phyloP scores from a whole-genome alignment of 2,329 filamentous ascomycete genomes.

The Penicillium sp. region DNA sequence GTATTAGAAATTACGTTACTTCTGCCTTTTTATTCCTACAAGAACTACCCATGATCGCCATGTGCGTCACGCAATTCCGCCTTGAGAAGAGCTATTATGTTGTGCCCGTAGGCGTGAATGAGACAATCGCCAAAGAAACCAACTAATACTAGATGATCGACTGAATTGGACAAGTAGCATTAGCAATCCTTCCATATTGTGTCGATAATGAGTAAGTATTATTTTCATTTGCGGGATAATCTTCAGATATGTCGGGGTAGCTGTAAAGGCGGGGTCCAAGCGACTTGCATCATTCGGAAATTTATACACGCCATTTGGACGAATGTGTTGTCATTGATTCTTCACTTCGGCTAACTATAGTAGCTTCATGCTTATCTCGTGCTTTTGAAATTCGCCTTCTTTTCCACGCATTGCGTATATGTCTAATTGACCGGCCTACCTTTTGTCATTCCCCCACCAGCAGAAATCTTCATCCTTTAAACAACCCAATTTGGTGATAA shows the following conservation, averaged over 20 bases:
- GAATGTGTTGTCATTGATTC: neutral
- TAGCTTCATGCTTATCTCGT: neutral
- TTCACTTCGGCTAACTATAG: neutral
- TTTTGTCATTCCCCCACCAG: too few species aligned
- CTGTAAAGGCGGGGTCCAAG: neutral
- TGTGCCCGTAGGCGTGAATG: neutral
- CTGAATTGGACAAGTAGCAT: neutral
- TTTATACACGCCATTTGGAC: neutral
- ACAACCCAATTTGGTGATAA: too few species aligned
- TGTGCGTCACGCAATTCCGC: neutral
- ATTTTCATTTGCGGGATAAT: neutral
- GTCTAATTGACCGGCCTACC: too few species aligned
- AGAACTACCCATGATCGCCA: neutral
- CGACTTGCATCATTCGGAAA: neutral
- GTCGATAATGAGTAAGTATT: neutral
- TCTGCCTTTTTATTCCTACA: neutral
- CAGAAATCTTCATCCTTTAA: too few species aligned
- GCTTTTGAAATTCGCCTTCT: neutral
- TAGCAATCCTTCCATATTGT: too few species aligned
- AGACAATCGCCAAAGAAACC: neutral
- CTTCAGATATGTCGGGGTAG: neutral
- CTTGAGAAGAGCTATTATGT: neutral
- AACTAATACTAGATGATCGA: neutral
- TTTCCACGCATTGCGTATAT: too few species aligned
- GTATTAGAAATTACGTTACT: neutral